Evolutionary conservation across 441 rosid genomes (phyloP).

Genomic region (Populus hybrid): DNA sequence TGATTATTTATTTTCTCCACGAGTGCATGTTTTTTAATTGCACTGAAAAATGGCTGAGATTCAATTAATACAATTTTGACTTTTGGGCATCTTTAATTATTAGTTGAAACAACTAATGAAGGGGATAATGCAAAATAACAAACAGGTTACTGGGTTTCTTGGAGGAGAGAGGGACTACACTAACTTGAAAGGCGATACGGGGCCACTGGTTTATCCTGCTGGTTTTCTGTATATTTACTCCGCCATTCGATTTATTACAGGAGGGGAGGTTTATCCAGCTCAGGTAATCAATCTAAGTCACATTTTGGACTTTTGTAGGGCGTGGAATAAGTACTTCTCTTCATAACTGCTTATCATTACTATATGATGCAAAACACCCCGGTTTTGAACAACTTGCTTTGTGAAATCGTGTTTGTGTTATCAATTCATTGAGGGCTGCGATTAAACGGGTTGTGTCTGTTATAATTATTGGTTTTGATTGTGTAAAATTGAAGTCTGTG

Average conservation of each 20-base stretch:
- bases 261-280: conserved; percentile 70
- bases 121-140: neutral
- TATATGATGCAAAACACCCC: neutral
- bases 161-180: conserved; percentile 86
- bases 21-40: neutral
- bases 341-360: neutral
- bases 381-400: neutral
- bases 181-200: conserved; percentile 87
- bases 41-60: neutral
- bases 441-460: neutral
- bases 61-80: neutral
- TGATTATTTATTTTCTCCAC: neutral
- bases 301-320: neutral
- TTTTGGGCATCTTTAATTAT: neutral
- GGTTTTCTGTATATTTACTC: conserved; percentile 93
- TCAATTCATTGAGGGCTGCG: neutral
- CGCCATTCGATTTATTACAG: conserved; percentile 66
- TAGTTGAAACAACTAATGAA: conserved; percentile 2
- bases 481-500: neutral
- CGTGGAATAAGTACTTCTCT: neutral
- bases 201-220: conserved; percentile 94
- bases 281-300: conserved; percentile 44
- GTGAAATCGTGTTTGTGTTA: neutral
- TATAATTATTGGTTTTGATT: neutral
- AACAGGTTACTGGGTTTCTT: conserved; percentile 80